Base-by-base conservation (phyloP, 2,329 filamentous ascomycete species). In the Xylariaceae sp. region DNA sequence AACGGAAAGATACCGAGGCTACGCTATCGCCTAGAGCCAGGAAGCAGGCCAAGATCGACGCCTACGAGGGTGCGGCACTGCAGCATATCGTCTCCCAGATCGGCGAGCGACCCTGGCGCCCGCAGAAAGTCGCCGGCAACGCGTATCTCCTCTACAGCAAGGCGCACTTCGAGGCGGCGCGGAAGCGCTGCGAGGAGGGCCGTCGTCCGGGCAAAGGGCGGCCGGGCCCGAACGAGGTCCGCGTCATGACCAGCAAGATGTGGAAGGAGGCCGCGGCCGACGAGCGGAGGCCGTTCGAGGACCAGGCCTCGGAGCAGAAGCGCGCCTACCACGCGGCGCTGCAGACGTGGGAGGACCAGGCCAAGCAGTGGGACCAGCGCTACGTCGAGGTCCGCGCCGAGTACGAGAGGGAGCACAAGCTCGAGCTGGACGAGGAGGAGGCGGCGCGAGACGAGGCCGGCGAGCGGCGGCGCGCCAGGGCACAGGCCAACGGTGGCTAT, bases 131-230 rank as follows among this genome's bases (percentile, higher is more conserved):
- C 1, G 77, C 81, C 0, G 77, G 82, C 4, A 96, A 93, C 52
- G 83, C 90, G 0, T 96, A 94, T 58, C 71, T 94, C 18, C 71
- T 95, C 31, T 98, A 84, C 60, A 90, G 88, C 55, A 93, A 88
- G 46, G 80, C 72, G 4, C 72, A 82, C 49, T 82, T 78, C 51
- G 79, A 87, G n/a, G 58, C 60, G 15, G 77, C 75, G 7, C 68
- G 73, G 35, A 63, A 58, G 40, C 64, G 61, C 30, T 83, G 81
- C 50, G 77, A 83, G 40, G 75, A 80, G 33, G 75, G 72, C n/a
- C 75, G 80, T 18, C 70, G 72, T 35, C 65, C 72, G 3, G 70
- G 75, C 19, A 80, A 78, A 32, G 75, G 75, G 9, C 80, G 81
- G 45, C 65, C 77, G 1, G 69, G 75, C 27, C 78, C 81, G 5